Evolutionary conservation across 2,329 filamentous ascomycete species (phyloP).

Genomic region (Berkeleyomyces basicola): DNA sequence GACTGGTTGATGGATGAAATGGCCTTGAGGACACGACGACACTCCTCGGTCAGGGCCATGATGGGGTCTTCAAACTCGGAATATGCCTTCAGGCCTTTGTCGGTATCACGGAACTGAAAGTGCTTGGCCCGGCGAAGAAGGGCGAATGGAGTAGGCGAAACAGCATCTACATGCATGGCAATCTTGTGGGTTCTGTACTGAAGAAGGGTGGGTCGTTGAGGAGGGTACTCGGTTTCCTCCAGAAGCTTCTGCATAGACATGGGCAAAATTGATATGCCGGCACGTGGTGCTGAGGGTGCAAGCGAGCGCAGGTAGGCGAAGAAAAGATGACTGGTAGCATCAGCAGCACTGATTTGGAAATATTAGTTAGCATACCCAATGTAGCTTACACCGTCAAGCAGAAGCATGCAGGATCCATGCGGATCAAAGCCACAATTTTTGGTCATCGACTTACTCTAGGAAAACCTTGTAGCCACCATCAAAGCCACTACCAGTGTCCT

Average conservation of each 20-base stretch:
- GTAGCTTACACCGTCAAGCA: neutral
- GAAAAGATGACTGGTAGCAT: conserved; percentile 92
- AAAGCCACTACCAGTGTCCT: conserved; percentile 75
- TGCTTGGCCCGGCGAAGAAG: conserved; percentile 80
- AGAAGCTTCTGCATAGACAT: conserved; percentile 82
- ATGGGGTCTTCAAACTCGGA: conserved; percentile 82
- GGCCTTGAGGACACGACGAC: conserved; percentile 71
- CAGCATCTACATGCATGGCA: conserved; percentile 88
- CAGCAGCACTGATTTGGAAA: conserved; percentile 50
- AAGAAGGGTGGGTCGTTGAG: conserved; percentile 57
- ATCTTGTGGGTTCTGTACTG: conserved; percentile 73
- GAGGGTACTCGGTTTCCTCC: conserved; percentile 87
- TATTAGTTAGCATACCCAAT: conserved; percentile 18
- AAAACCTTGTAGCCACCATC: conserved; percentile 87
- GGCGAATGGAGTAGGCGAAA: conserved; percentile 87
- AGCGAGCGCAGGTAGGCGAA: conserved; percentile 91
- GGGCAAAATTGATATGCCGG: conserved; percentile 71
- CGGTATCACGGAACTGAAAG: conserved; percentile 86
- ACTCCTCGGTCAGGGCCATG: conserved; percentile 80
- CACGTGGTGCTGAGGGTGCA: conserved; percentile 60
- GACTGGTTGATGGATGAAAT: conserved; percentile 85
- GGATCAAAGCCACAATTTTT: conserved; percentile 5
- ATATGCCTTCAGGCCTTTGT: conserved; percentile 69
- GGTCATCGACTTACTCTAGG: conserved; percentile 32
- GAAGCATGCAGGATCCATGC: neutral